Evolutionary conservation across 176 grass and related monocot species (phyloP), one percentile per base, ranked within the genome.

Genomic region (Panicum miliaceum): DNA sequence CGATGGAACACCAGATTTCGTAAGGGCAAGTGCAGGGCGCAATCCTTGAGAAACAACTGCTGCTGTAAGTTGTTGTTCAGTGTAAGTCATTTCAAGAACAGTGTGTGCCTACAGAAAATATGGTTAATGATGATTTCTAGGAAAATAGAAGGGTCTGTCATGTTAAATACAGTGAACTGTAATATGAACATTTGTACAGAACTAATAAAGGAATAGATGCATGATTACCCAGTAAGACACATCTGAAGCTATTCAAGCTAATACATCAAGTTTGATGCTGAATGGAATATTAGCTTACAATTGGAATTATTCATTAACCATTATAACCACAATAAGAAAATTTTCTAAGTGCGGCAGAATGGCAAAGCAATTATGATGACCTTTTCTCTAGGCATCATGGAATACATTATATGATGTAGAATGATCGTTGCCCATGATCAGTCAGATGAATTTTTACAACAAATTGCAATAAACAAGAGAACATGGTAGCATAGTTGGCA

Each of bases 61-160:
- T 71, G 96, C 69, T 85, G 83, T 94, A 74, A 95, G 87, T 85
- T 95, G 93, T 83, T 98, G 96, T 85, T 98, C 96, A 0, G 93
- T 98, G 64, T 94, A 98, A 53, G 89, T 95, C 96, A 98, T 98
- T 89, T 98, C 96, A 89, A 98, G 93, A 82, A 95, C 70, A 6
- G 96, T 98, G 86, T 98, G 96, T 72, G 96, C 96, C 93, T 98
- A 84, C 43, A 81, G 43, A 88, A 93, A 48, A 82, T 73, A 50
- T 58, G 10, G 26, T 25, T 42, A 72, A 73, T 43, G 57, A 22
- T 68, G 74, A 86, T 56, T 83, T 78, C 12, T 25, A 76, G 29
- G 47, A 12, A 66, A 82, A 67, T 54, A 67, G 19, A 75, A 36
- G 23, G 14, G 27, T 48, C 23, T 53, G 38, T 59, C 40, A 82